These are phyloP conservation scores for Plectosphaerella sp. DNA, from an alignment of 2,329 filamentous ascomycete genomes.

Conservation along the genomic window DNA sequence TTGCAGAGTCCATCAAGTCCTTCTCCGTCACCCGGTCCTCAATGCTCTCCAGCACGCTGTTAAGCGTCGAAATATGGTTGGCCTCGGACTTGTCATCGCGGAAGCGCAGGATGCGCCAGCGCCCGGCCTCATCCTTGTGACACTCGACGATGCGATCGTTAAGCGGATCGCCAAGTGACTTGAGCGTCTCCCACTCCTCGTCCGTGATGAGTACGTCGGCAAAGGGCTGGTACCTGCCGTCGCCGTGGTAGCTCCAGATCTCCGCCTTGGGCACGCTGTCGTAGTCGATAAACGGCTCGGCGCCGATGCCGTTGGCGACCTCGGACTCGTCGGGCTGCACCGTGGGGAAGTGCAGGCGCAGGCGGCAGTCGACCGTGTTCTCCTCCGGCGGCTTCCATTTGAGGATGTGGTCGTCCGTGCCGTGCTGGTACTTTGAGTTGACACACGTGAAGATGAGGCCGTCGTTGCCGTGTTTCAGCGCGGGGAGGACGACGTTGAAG, in stretches of 20 bases:
- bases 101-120: slow-evolving; percentile 86
- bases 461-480: slow-evolving; percentile 87
- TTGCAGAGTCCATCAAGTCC: slow-evolving; percentile 68
- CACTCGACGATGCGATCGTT: slow-evolving; percentile 89
- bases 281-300: slow-evolving; percentile 68
- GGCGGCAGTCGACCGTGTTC: slow-evolving; percentile 89
- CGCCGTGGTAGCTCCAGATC: slow-evolving; percentile 58
- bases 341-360: slow-evolving; percentile 70
- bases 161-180: slow-evolving; percentile 68
- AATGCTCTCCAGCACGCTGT: slow-evolving; percentile 87
- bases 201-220: slow-evolving; percentile 64
- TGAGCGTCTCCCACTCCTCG: slow-evolving; percentile 80
- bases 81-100: slow-evolving; percentile 89
- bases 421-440: slow-evolving; percentile 77
- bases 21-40: slow-evolving; percentile 77
- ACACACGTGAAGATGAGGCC: slow-evolving; percentile 97
- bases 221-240: slow-evolving; percentile 59
- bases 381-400: slow-evolving; percentile 98
- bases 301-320: slow-evolving; percentile 14
- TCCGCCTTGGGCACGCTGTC: slow-evolving; percentile 71
- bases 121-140: slow-evolving; percentile 66
- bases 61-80: slow-evolving; percentile 81
- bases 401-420: slow-evolving; percentile 88
- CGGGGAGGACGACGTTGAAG: slow-evolving; percentile 81
- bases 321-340: slow-evolving; percentile 53